Evolutionary conservation across 164 flowering plant species (phyloP), one percentile per base, ranked within the genome.

Genomic region (Stephania cephalantha): DNA sequence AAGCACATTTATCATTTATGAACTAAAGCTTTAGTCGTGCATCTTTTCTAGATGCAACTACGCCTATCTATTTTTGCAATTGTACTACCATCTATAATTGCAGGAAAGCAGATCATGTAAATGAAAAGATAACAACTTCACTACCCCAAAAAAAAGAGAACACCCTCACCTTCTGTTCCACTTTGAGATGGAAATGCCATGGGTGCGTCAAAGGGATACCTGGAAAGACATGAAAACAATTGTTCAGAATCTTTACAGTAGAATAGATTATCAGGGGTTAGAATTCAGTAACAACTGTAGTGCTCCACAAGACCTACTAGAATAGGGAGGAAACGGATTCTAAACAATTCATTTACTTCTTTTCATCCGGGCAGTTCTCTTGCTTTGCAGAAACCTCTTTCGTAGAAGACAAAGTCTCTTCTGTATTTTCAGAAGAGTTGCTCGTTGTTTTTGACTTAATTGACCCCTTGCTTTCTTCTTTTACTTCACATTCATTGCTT

Each of bases 91-190:
- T 35, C 42, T 35, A 35, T 35, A 35, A 35, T 35, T 35, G 42
- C 42, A 35, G 42, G 3, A 2, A 35, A 35, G 42, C 42, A 35
- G 42, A 35, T 35, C 42, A 35, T 35, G 42, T 35, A 35, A 35
- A 35, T 35, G 42, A 35, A 25, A 52, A 55, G 72, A 45, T 53
- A 74, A 13, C 15, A 84, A 86, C 86, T 78, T 71, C 75, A 20
- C 89, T 25, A 25, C 25, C 25, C 25, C 25, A 25, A 25, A 25
- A 25, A 25, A 25, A 52, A 55, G 72, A 45, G 65, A 74, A 13
- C 15, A 84, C 87, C 86, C 77, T 71, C 75, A 20, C 89, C 87
- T 78, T 71, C 75, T 17, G 20, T 73, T 45, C 64, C 74, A 55
- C 50, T 66, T 74, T 72, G 82, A 70, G 46, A 74, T 64, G 53